Base-by-base conservation (phyloP, 106 monocot species). In the Acorus gramineus region DNA sequence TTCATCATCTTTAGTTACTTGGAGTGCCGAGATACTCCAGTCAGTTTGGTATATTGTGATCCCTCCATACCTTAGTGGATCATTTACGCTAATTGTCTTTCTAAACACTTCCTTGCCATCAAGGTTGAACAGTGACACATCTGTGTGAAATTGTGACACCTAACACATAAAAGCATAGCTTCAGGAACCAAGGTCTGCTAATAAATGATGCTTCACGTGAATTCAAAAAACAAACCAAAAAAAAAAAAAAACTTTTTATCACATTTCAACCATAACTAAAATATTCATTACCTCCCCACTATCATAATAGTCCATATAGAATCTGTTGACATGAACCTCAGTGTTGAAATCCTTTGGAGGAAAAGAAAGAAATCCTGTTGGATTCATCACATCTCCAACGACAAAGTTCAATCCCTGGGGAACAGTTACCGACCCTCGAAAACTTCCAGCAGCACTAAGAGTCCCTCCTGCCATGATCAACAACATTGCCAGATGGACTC, bases 71-170 rank as follows among this genome's bases (percentile, higher is more conserved):
- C 90, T 82, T 61, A 96, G 50, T 11, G 95, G 95, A 63, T 96
- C 95, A 66, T 96, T 96, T 13, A 96, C 96, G 61, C 85, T 96
- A 53, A 96, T 91, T 44, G 96, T 91, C 81, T 96, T 96, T 60
- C 96, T 87, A 69, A 85, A 70, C 13, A 96, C 71, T 69, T 91
- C 91, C 65, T 88, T 91, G 5, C 96, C 96, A 14, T 88, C 80
- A 56, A 75, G 59, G 63, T 81, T 53, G 46, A 85, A 73, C 6
- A 98, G 77, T 44, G 96, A 98, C 55, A 98, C 61, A 75, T 91
- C 96, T 53, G 78, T 83, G 67, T 83, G 81, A 71, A 91, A 98
- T 55, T 91, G 96, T 52, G 91, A 87, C 58, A 98, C 85, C 96
- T 98, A 28, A 28, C 28, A 28, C 28, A 28, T 1, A 28, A 28